Conservation (phyloP, 2,329 filamentous ascomycete species). For the Tolypocladium nubicola region DNA sequence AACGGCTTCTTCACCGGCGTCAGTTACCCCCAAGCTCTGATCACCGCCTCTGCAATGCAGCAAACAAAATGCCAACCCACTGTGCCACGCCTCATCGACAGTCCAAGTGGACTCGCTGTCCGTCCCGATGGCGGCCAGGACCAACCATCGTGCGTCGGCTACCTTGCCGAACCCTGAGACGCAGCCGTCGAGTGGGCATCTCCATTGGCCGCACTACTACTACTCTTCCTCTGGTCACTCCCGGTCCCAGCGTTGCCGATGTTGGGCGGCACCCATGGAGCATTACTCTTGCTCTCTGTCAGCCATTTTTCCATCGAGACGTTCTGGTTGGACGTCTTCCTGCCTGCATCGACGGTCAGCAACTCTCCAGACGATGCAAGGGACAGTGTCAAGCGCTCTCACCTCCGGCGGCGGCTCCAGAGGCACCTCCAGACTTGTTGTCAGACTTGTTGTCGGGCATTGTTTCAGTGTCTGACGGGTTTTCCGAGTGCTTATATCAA, state of each 20-base stretch:
- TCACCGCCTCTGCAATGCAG: not conserved
- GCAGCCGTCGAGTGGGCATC: not conserved
- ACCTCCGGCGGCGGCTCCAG: not conserved
- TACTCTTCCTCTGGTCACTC: not conserved
- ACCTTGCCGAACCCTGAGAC: not conserved
- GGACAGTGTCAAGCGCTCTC: not conserved
- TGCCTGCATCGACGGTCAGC: not conserved
- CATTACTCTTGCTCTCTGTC: not conserved
- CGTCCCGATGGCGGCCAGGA: not conserved
- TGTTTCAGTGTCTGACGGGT: not conserved
- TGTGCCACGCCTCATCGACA: not conserved
- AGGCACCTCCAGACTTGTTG: not conserved
- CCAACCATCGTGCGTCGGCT: not conserved
- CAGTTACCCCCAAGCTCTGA: not conserved
- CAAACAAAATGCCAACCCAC: not conserved
- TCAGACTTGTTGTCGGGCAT: not conserved
- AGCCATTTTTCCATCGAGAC: not conserved
- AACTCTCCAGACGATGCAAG: not conserved
- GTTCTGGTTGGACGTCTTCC: not conserved
- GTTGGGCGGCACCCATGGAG: not conserved
- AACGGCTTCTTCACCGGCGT: not conserved
- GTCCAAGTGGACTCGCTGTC: not conserved
- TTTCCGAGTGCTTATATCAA: not conserved
- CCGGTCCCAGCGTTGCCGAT: not conserved
- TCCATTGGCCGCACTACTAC: not conserved